Evolutionary conservation across 768 basidiomycete genomes (phyloP).

Genomic region (Rhizopogon vinicolor): DNA sequence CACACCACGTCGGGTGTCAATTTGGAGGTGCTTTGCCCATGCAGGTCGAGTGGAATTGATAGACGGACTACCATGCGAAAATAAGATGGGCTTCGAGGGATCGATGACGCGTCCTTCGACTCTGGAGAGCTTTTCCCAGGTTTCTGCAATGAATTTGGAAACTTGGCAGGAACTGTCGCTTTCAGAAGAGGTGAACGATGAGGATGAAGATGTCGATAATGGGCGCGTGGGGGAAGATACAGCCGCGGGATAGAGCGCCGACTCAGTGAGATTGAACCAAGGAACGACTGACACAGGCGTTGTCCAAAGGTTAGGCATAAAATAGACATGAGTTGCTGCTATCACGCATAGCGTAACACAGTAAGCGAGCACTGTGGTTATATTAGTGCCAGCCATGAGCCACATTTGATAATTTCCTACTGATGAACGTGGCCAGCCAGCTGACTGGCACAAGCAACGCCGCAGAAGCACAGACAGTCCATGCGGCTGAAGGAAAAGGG

Average conservation of each 20-base stretch:
- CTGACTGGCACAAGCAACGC: slow-evolving; percentile 41
- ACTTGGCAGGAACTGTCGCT: slow-evolving; percentile 17
- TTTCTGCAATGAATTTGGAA: slow-evolving; percentile 25
- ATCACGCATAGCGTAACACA: slow-evolving; percentile 49
- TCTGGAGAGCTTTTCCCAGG: slow-evolving; percentile 23
- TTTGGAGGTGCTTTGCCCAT: slow-evolving; percentile 42
- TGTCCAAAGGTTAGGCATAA: slow-evolving; percentile 47
- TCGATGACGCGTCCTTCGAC: slow-evolving; percentile 15
- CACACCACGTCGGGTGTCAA: slow-evolving; percentile 46
- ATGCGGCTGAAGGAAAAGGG: slow-evolving; percentile 25
- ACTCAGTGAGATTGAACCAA: slow-evolving; percentile 45
- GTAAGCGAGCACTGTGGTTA: slow-evolving; percentile 43
- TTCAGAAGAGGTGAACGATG: slow-evolving; percentile 7
- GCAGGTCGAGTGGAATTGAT: slow-evolving; percentile 33
- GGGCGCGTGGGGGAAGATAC: slow-evolving; percentile 8
- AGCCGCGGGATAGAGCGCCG: background rate
- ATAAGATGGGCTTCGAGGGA: slow-evolving; percentile 13
- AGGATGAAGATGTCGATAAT: background rate
- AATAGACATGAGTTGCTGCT: slow-evolving; percentile 38
- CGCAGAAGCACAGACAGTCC: slow-evolving; percentile 43
- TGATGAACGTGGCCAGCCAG: slow-evolving; percentile 44
- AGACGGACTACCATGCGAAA: slow-evolving; percentile 13
- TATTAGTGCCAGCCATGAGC: background rate
- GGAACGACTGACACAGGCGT: slow-evolving; percentile 45
- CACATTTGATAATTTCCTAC: slow-evolving; percentile 29